Evolutionary conservation across 2,329 filamentous ascomycete genomes (phyloP), one percentile per base, ranked within the genome.

Genomic region (Ophiocordyceps camponoti-floridani): DNA sequence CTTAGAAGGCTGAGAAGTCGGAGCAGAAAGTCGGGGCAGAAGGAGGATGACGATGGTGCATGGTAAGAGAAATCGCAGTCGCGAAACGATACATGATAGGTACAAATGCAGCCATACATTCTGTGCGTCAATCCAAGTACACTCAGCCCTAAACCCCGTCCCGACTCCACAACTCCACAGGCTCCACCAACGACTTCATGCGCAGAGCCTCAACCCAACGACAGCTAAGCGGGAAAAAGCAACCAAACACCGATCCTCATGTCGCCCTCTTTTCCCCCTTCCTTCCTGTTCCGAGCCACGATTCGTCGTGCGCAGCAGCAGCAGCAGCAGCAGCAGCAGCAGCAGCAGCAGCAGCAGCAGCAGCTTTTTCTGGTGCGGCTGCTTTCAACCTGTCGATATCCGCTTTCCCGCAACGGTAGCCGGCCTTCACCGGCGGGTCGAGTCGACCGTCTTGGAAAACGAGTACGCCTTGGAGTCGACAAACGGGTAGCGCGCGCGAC

Each of bases 401-500:
- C 23, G 23, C 23, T 5, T 23, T 23, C 23, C 23, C 23, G n/a
- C n/a, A n/a, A n/a, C n/a, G n/a, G 7, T 9, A 18, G 8, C 37
- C 16, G 7, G 6, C n/a, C 37, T 40, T 40, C 16, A 40, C 38
- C 49, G 49, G 16, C 62, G 60, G 9, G 61, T 62, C 41, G 58
- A 56, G 23, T 57, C 61, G 18, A 68, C 51, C 4, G 66, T 53
- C 42, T 60, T 56, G 43, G 60, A 61, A 23, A 68, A 67, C 51
- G 69, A 70, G 14, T 63, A 62, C 26, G 74, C 73, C 45, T 69
- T 63, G 40, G 63, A 64, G 56, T 80, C 73, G 6, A 81, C 77
- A 7, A 71, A 63, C 0, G 84, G 84, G 62, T 70, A 91, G 40
- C 84, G 73, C 38, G 84, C 84, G 48, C 75, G 75, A 46, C 82